A percentile compares a stretch with the other conserved stretches of the same genome.
Evolutionary conservation across 352 stramenopile genomes (phyloP).

Genomic region (Peronospora belbahrii): DNA sequence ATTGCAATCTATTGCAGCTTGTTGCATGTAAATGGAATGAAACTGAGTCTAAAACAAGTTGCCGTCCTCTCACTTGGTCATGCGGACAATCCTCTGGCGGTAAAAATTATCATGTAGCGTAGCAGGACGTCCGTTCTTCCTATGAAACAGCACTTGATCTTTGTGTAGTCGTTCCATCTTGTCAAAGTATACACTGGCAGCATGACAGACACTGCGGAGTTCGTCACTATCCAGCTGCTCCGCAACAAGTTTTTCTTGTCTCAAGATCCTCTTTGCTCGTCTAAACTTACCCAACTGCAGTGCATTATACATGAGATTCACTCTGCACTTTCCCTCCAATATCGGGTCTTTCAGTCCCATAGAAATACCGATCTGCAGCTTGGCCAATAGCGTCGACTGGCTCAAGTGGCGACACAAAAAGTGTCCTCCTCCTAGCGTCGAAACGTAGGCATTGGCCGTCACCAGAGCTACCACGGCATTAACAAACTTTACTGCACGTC

Average conservation of each 20-base stretch:
- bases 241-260: conserved; percentile 38
- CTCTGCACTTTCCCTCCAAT: conserved; percentile 73
- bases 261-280: conserved; percentile 43
- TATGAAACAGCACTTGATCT: conserved; percentile 32
- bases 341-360: conserved; percentile 64
- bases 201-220: conserved; percentile 49
- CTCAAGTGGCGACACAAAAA: conserved; percentile 71
- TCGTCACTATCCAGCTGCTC: conserved; percentile 44
- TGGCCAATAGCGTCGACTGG: conserved; percentile 64
- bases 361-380: conserved; percentile 72
- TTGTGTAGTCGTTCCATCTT: conserved; percentile 61
- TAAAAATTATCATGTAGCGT: conserved; percentile 72
- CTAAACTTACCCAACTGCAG: conserved; percentile 62
- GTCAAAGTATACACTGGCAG: conserved; percentile 53
- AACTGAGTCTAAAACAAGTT: neutral
- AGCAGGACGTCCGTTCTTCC: conserved; percentile 17
- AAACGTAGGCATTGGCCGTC: conserved; percentile 80
- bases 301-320: conserved; percentile 76
- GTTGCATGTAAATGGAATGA: neutral
- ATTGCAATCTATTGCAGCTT: neutral
- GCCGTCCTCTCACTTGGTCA: conserved; percentile 34
- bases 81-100: conserved; percentile 62
- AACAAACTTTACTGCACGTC: conserved; percentile 57
- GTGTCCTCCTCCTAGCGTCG: conserved; percentile 70
- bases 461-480: conserved; percentile 65